Evolutionary conservation across 345 rosid genomes (phyloP).

Genomic region (Salix caprea): DNA sequence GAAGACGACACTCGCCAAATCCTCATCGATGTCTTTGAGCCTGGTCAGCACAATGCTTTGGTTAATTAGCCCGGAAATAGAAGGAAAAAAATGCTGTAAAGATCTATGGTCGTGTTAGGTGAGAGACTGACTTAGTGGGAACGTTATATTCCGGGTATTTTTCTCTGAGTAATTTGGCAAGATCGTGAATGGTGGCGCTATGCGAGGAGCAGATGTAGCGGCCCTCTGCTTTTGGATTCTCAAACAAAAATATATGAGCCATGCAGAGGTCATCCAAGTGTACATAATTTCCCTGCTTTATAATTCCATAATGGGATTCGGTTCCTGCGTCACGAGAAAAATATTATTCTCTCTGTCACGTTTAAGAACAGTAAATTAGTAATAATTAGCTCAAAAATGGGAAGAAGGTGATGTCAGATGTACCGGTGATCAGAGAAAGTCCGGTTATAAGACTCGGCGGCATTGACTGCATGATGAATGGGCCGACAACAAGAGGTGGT

Average conservation of each 20-base stretch:
- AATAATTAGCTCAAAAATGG: neutral
- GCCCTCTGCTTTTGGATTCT: constrained; percentile 66
- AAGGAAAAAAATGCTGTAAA: too few relatives aligned
- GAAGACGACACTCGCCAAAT: constrained; percentile 37
- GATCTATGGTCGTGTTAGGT: too few relatives aligned
- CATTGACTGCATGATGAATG: constrained; percentile 70
- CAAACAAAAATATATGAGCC: constrained; percentile 66
- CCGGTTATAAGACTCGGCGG: constrained; percentile 93
- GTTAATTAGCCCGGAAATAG: neutral
- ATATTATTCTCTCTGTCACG: neutral
- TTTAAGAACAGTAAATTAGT: neutral
- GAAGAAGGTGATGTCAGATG: neutral
- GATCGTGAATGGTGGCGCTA: constrained; percentile 50
- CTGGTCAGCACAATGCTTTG: constrained; percentile 21
- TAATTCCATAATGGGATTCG: constrained; percentile 68
- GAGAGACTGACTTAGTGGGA: constrained; percentile 48
- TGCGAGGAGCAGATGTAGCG: constrained; percentile 77
- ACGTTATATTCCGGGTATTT: constrained; percentile 64
- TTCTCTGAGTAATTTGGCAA: constrained; percentile 45
- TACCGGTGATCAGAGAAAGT: constrained; percentile 70
- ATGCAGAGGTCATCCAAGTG: constrained; percentile 89
- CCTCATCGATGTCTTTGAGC: constrained; percentile 58
- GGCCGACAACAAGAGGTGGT: constrained; percentile 79
- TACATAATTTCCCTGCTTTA: constrained; percentile 77
- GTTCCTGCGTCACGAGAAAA: constrained; percentile 41